Percentiles rank a stretch among this genome's conserved stretches.
phyloP scores from a whole-genome alignment of 192 early-diverging fungal genomes.

The Phycomyces blakesleeanus region DNA sequence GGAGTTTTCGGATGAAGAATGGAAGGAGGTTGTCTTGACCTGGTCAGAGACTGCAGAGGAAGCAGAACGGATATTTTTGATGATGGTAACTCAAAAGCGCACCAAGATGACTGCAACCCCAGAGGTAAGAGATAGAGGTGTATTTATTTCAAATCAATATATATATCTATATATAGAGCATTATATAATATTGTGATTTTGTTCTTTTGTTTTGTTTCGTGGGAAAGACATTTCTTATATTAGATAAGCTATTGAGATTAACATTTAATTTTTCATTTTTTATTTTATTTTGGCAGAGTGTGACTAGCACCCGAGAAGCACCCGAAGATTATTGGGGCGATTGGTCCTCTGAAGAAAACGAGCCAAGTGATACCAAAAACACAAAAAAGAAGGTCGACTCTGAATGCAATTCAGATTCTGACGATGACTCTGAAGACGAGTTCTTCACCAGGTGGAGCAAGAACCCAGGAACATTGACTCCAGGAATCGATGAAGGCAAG shows the following conservation, averaged over 20 bases:
- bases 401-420: background rate
- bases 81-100: conserved; percentile 18
- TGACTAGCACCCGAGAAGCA: conserved; percentile 9
- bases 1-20: conserved; percentile 26
- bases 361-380: background rate
- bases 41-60: conserved; percentile 36
- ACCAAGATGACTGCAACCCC: conserved; percentile 7
- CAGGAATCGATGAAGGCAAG: conserved; percentile 12
- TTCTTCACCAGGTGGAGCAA: conserved; percentile 35
- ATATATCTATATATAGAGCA: too few relatives aligned
- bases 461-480: conserved; percentile 31
- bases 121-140: conserved; percentile 9
- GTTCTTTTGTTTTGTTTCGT: too few relatives aligned
- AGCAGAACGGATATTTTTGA: conserved; percentile 31
- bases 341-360: conserved; percentile 36
- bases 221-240: background rate
- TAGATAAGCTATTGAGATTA: background rate
- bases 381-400: background rate
- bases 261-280: conserved; percentile 3
- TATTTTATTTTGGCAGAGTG: background rate
- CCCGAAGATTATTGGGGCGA: conserved; percentile 39
- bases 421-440: conserved; percentile 31
- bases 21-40: conserved; percentile 22
- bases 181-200: too few relatives aligned
- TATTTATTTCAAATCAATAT: too few relatives aligned